Evolutionary conservation across 2,329 filamentous ascomycete genomes (phyloP).

Genomic region (Microsporum ferrugineum): DNA sequence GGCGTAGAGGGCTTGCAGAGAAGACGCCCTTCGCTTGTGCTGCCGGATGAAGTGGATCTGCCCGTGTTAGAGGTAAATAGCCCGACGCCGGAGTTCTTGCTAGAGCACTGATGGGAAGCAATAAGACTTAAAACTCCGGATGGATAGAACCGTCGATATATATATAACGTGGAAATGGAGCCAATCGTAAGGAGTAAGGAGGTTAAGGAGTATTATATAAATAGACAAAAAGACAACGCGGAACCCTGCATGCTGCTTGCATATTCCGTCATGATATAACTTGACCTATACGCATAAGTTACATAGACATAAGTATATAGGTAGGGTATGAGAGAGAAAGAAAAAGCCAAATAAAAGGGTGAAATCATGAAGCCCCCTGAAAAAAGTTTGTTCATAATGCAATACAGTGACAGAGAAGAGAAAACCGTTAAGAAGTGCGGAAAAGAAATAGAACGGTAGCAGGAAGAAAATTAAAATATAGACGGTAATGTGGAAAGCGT

Average conservation of each 20-base stretch:
- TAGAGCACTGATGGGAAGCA: neutral
- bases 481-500: neutral
- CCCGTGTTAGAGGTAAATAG: neutral
- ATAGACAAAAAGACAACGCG: neutral
- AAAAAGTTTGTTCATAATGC: neutral
- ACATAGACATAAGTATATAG: neutral
- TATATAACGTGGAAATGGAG: neutral
- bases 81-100: neutral
- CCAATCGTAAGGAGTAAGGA: neutral
- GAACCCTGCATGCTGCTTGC: neutral
- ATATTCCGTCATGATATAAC: neutral
- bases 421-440: neutral
- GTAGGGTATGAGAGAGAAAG: neutral
- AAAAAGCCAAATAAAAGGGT: neutral
- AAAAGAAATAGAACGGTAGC: neutral
- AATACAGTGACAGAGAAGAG: neutral
- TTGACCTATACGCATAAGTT: neutral
- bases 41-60: neutral
- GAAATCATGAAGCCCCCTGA: neutral
- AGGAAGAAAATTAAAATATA: neutral
- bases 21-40: too few species aligned
- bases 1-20: too few species aligned
- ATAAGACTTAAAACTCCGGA: neutral
- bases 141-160: neutral
- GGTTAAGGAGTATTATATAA: neutral